These are phyloP conservation scores for Protea cynaroides DNA, from an alignment of 164 flowering plant species.

Conservation along the genomic window DNA sequence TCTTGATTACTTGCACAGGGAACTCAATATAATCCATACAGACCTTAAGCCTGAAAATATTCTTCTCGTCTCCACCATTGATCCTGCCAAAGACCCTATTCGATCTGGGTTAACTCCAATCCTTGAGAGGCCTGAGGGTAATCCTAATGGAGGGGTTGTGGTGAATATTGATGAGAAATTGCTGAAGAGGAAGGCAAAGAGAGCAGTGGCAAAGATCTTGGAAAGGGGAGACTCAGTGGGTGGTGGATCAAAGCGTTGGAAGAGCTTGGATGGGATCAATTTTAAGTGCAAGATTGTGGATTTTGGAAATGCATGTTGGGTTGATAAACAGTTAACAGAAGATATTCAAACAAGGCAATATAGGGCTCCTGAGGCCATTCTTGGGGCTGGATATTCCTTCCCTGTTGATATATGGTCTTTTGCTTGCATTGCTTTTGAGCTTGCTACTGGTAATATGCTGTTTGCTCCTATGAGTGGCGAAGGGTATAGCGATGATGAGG, in stretches of 20 bases:
- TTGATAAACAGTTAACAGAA: slow-evolving; percentile 56
- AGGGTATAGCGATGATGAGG: slow-evolving; percentile 87
- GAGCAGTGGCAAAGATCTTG: slow-evolving; percentile 76
- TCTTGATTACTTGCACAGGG: slow-evolving; percentile 85
- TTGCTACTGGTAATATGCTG: slow-evolving; percentile 94
- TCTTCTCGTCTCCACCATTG: slow-evolving; percentile 72
- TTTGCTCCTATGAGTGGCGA: slow-evolving; percentile 79
- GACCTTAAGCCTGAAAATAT: slow-evolving; percentile 94
- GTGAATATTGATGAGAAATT: slow-evolving; percentile 59
- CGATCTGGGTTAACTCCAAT: slow-evolving; percentile 61
- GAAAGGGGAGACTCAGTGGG: slow-evolving; percentile 61
- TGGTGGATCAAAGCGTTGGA: slow-evolving; percentile 35
- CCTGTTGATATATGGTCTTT: slow-evolving; percentile 97
- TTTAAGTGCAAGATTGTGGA: slow-evolving; percentile 88
- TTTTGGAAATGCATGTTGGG: slow-evolving; percentile 98
- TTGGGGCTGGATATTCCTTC: slow-evolving; percentile 66
- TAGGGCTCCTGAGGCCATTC: slow-evolving; percentile 91
- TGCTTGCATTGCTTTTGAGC: slow-evolving; percentile 89
- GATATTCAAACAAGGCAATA: slow-evolving; percentile 96
- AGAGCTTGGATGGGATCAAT: slow-evolving; percentile 71
- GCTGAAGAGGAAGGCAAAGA: slow-evolving; percentile 72
- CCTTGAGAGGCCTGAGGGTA: slow-evolving; percentile 83
- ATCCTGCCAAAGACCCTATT: slow-evolving; percentile 81
- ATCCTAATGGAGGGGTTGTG: slow-evolving; percentile 43
- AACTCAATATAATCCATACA: slow-evolving; percentile 73